Percentiles rank a stretch among this genome's conserved stretches.
phyloP scores from a whole-genome alignment of 805 yeast species.

The Cyberlindnera euphorbiae region DNA sequence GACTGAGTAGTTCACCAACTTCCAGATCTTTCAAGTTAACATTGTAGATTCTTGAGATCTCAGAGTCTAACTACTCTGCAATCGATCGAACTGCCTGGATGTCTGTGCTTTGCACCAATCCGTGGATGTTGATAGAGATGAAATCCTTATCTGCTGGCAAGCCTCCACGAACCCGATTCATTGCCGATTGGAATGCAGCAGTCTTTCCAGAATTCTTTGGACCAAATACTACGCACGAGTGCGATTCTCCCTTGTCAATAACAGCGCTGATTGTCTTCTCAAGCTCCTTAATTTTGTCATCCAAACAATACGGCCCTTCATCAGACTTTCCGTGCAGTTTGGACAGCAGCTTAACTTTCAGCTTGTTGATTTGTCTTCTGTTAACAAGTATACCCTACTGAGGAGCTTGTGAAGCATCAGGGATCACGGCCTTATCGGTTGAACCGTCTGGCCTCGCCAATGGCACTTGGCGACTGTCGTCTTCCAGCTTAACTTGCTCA shows the following conservation, averaged over 20 bases:
- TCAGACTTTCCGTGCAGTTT: constrained; percentile 11
- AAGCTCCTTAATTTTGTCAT: constrained; percentile 41
- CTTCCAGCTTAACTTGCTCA: too few species aligned
- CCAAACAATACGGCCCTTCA: constrained; percentile 31
- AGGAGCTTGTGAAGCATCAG: neutral
- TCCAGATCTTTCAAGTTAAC: constrained; percentile 22
- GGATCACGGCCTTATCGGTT: too few species aligned
- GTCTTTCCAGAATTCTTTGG: constrained; percentile 79
- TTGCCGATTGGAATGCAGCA: constrained; percentile 51
- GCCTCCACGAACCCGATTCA: constrained; percentile 29
- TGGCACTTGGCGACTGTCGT: too few species aligned
- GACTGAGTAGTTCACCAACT: constrained; percentile 36
- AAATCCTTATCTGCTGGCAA: constrained; percentile 44
- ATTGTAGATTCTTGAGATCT: constrained; percentile 30
- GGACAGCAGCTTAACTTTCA: constrained; percentile 3
- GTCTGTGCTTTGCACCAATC: constrained; percentile 71
- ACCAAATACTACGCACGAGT: constrained; percentile 76
- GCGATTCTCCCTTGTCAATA: constrained; percentile 65
- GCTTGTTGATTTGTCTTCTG: neutral
- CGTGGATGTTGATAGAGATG: constrained; percentile 61
- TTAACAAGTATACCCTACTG: neutral
- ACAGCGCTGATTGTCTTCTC: constrained; percentile 59
- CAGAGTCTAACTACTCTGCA: constrained; percentile 71
- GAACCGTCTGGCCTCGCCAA: too few species aligned
- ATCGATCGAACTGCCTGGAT: constrained; percentile 76